Conservation (phyloP, 371 early-diverging fungal genomes). For the Capillidium heterosporum region DNA sequence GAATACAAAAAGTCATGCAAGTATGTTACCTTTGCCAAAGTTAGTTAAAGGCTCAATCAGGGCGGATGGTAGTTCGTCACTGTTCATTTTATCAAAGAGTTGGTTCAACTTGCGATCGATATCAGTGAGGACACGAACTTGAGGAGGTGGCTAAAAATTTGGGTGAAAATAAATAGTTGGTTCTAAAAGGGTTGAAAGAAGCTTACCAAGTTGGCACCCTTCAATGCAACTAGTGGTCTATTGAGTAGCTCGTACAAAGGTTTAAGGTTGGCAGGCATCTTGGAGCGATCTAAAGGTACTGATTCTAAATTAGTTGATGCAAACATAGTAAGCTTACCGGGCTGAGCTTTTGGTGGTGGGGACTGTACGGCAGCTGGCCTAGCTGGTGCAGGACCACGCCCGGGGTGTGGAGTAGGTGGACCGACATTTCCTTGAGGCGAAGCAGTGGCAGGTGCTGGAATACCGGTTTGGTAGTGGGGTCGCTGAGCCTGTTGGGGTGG, state of each 20-base stretch:
- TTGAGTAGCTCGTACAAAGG: slow-evolving; percentile 27
- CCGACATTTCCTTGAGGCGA: neutral
- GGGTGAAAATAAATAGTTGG: neutral
- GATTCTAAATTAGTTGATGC: neutral
- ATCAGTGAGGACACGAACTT: slow-evolving; percentile 50
- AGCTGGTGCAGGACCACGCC: neutral
- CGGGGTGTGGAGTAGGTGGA: neutral
- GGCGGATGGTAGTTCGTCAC: slow-evolving; percentile 30
- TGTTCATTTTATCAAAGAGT: slow-evolving; percentile 61
- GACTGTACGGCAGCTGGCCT: slow-evolving; percentile 11
- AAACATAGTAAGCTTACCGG: slow-evolving; percentile 7
- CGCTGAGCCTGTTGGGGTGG: slow-evolving; percentile 7
- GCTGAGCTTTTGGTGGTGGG: slow-evolving; percentile 11
- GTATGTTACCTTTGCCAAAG: slow-evolving; percentile 27
- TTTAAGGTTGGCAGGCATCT: slow-evolving; percentile 49
- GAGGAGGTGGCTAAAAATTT: slow-evolving; percentile 23
- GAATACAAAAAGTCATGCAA: neutral
- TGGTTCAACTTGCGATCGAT: slow-evolving; percentile 44
- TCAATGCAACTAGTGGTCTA: slow-evolving; percentile 22
- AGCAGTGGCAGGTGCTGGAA: slow-evolving; percentile 3
- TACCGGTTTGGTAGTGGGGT: neutral
- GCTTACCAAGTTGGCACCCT: slow-evolving; percentile 31
- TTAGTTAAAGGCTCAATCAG: slow-evolving; percentile 31
- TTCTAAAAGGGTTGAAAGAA: neutral
- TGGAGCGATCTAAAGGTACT: slow-evolving; percentile 58